Base-by-base conservation (phyloP, 2,329 filamentous ascomycete species). In the Albifimbria verrucaria region DNA sequence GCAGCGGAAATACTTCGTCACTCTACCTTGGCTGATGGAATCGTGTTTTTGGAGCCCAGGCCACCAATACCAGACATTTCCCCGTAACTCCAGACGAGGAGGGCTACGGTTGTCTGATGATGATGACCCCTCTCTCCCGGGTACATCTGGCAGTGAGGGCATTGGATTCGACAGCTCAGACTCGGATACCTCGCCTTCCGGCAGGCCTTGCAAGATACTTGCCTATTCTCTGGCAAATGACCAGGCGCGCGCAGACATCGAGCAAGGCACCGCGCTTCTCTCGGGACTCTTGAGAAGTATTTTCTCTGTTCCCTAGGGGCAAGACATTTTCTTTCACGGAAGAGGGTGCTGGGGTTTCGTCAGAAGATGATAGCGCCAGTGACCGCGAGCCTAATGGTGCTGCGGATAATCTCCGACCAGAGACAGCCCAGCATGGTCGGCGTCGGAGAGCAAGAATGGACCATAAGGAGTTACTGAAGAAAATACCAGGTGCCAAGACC, bases 391-490 rank as follows among this genome's bases (percentile, higher is more conserved):
- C 54, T 10, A 43, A 32, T 15, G 21, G 3, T n/a, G 25, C 11
- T 18, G 25, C 24, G 15, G 46, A 36, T 4, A 36, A 17, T 20
- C 22, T 17, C 2, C 7, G 45, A 17, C 15, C 18, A 25, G 46
- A 32, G 25, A 46, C 50, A 9, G 12, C 21, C 3, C 11, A 18
- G 1, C 24, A 26, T 1, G 42, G 22, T 2, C 55, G 50, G 10
- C 59, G 60, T 3, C 57, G 54, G 7, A 59, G 45, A 23, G 54
- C 54, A 2, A 58, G 52, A 6, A 65, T 68, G 56, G 66, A 68
- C 17, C 67, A 66, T 22, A 59, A 52, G 15, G 69, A 71, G 47
- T 62, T 72, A 2, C 65, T 72, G 3, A 63, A 65, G 17, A 63
- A 61, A 51, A 64, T 72, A 1, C 64, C 68, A 0, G 67, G 66